A percentile compares a stretch with the other conserved stretches of the same genome.
Evolutionary conservation across 2,329 filamentous ascomycete genomes (phyloP).

Genomic region (Byssochlamys sp.): DNA sequence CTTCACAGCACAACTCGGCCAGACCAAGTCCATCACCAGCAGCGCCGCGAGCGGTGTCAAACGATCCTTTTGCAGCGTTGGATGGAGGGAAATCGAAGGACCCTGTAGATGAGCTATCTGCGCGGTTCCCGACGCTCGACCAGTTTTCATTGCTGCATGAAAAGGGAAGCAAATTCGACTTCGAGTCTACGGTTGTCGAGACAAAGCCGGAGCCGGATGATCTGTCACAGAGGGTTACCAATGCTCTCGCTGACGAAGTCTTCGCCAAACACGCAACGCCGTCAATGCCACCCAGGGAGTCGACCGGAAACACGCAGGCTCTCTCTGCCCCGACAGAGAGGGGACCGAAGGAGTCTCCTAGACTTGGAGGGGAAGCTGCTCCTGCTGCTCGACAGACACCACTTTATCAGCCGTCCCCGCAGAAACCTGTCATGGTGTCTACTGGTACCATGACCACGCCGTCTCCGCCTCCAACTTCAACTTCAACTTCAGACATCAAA

Average conservation of each 20-base stretch:
- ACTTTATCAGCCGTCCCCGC: constrained; percentile 37
- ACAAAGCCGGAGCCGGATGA: constrained; percentile 39
- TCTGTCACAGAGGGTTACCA: constrained; percentile 58
- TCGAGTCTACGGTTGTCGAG: constrained; percentile 49
- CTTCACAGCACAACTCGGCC: constrained; percentile 38
- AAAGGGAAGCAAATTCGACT: constrained; percentile 72
- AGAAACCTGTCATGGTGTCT: constrained; percentile 50
- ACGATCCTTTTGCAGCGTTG: constrained; percentile 83
- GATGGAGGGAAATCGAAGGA: constrained; percentile 54
- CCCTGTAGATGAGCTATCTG: constrained; percentile 67
- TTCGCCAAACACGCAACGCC: constrained; percentile 49
- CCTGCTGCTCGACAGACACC: constrained; percentile 19
- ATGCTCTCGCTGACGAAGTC: constrained; percentile 73
- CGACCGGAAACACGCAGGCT: constrained; percentile 14
- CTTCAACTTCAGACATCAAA: constrained; percentile 20
- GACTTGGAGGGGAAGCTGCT: constrained; percentile 15
- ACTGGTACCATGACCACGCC: constrained; percentile 71
- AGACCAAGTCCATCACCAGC: constrained; percentile 63
- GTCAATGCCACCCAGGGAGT: constrained; percentile 17
- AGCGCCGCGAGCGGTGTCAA: constrained; percentile 57
- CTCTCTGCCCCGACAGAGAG: constrained; percentile 15
- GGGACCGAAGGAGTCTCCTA: constrained; percentile 15
- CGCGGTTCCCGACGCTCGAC: constrained; percentile 79
- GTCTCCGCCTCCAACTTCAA: constrained; percentile 35
- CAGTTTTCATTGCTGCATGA: constrained; percentile 88